Conservation (phyloP, 768 basidiomycete genomes). For the Melanogaster broomeanus region DNA sequence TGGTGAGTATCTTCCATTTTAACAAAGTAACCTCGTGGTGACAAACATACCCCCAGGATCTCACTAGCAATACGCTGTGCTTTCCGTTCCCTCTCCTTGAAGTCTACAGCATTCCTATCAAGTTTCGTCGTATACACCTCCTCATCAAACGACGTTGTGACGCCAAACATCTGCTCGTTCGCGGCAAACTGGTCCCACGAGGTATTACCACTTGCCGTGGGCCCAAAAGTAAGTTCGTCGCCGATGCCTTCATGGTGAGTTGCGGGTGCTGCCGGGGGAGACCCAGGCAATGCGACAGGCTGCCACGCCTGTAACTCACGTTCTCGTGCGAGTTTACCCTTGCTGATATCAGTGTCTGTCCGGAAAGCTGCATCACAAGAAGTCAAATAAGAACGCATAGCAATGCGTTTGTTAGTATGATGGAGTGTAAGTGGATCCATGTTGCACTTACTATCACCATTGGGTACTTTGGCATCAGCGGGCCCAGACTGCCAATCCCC, state of each 20-base stretch:
- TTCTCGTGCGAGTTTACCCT: conserved; percentile 54
- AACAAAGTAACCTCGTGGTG: not conserved
- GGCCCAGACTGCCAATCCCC: conserved; percentile 74
- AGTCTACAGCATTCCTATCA: conserved; percentile 82
- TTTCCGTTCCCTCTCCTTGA: conserved; percentile 82
- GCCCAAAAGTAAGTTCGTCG: conserved; percentile 74
- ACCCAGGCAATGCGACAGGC: conserved; percentile 38
- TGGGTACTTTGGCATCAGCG: conserved; percentile 65
- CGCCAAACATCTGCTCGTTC: conserved; percentile 92
- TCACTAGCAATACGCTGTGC: conserved; percentile 90
- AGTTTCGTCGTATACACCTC: conserved; percentile 93
- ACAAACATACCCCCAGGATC: conserved; percentile 73
- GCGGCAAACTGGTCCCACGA: conserved; percentile 92
- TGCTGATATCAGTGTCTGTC: conserved; percentile 80
- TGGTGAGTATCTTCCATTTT: conserved; percentile 9
- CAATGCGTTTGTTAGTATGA: not conserved
- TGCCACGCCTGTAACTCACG: conserved; percentile 86
- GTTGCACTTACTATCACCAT: conserved; percentile 65
- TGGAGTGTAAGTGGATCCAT: not conserved
- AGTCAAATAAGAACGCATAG: not conserved
- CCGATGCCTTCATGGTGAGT: conserved; percentile 33
- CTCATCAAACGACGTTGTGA: conserved; percentile 90
- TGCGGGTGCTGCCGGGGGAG: conserved; percentile 25
- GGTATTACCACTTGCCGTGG: conserved; percentile 42
- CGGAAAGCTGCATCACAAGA: conserved; percentile 61